Evolutionary conservation across 495 filamentous ascomycete species (phyloP).

Genomic region (Xylaria acuta): DNA sequence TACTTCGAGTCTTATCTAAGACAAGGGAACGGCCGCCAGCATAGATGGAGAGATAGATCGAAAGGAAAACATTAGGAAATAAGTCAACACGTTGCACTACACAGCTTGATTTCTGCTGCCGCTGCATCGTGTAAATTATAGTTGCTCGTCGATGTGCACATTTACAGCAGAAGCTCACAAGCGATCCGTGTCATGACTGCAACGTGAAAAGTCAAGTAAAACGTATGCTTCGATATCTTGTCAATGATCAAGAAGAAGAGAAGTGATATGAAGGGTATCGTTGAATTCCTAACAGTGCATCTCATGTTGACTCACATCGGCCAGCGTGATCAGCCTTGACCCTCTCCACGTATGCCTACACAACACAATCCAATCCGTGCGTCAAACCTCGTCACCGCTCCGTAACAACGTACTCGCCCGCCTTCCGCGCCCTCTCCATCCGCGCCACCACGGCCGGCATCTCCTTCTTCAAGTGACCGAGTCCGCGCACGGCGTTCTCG

Average conservation of each 20-base stretch:
- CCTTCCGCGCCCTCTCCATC: conserved; percentile 76
- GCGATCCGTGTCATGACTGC: too few relatives aligned
- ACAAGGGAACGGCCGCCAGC: not conserved
- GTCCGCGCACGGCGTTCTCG: conserved; percentile 57
- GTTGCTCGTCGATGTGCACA: not conserved
- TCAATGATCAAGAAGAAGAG: not conserved
- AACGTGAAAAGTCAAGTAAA: not conserved
- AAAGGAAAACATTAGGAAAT: conserved; percentile 30
- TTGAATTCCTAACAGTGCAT: not conserved
- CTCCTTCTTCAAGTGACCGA: conserved; percentile 61
- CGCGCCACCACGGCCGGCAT: conserved; percentile 76
- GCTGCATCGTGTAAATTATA: not conserved
- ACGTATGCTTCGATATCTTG: not conserved
- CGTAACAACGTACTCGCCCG: conserved; percentile 63
- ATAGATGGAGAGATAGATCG: conserved; percentile 21
- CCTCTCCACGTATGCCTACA: too few relatives aligned
- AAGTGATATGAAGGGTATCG: conserved; percentile 19
- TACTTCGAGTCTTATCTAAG: not conserved
- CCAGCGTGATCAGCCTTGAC: not conserved
- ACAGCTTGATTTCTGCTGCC: not conserved
- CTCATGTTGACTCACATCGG: not conserved
- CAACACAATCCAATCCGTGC: not conserved
- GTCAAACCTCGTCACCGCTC: conserved; percentile 39
- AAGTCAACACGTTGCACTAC: conserved; percentile 18
- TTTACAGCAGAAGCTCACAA: not conserved